Conservation (phyloP, 805 yeast genomes). For the Metschnikowia orientalis region DNA sequence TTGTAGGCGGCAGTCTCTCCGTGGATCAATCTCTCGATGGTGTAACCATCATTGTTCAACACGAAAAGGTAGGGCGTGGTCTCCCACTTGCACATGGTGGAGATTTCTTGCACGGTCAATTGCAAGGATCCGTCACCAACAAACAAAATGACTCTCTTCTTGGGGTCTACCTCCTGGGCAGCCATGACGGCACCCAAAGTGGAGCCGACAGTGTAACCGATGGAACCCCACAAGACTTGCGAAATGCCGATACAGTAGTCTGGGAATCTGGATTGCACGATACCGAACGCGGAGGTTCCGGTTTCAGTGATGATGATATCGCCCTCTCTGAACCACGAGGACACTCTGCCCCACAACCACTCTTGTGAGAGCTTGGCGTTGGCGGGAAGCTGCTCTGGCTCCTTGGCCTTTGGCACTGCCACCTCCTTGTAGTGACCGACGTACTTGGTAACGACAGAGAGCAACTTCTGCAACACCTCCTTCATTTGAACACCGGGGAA, state of each 20-base stretch:
- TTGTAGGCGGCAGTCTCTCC: conserved; percentile 35
- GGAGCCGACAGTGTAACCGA: conserved; percentile 28
- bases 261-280: conserved; percentile 25
- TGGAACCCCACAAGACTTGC: conserved; percentile 28
- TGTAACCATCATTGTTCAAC: conserved; percentile 38
- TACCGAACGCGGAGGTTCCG: conserved; percentile 28
- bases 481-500: conserved; percentile 74
- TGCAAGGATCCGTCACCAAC: conserved; percentile 43
- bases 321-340: conserved; percentile 26
- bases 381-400: conserved; percentile 42
- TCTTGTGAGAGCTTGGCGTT: conserved; percentile 21
- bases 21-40: conserved; percentile 39
- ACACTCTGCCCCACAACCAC: conserved; percentile 24
- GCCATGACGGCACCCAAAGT: conserved; percentile 29
- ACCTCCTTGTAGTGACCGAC: conserved; percentile 45
- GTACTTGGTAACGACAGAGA: conserved; percentile 34
- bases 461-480: conserved; percentile 29
- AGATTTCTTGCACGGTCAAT: conserved; percentile 38
- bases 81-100: conserved; percentile 34
- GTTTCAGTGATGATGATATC: conserved; percentile 27
- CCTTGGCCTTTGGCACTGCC: conserved; percentile 51
- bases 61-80: conserved; percentile 36
- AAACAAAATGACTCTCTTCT: conserved; percentile 34
- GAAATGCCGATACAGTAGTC: conserved; percentile 23
- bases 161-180: conserved; percentile 23